phyloP scores from a whole-genome alignment of 805 yeast species.

The Metschnikowia reukaufii region DNA sequence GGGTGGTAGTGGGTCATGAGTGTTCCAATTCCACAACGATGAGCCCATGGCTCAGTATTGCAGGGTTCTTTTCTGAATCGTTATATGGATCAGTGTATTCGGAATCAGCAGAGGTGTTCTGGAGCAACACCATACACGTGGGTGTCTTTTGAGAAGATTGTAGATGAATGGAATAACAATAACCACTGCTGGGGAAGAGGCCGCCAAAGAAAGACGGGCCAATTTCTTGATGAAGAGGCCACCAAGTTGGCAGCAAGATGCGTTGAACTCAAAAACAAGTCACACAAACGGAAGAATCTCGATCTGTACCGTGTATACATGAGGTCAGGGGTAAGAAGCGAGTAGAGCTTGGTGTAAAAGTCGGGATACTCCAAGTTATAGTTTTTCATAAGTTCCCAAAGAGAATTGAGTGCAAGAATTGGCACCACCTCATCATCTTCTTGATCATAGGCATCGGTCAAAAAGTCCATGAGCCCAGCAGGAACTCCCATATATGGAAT shows the following conservation, averaged over 20 bases:
- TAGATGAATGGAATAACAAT: constrained; percentile 87
- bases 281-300: constrained; percentile 83
- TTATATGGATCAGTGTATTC: constrained; percentile 64
- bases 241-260: constrained; percentile 81
- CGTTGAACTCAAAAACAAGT: constrained; percentile 79
- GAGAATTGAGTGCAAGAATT: constrained; percentile 80
- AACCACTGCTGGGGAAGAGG: constrained; percentile 89
- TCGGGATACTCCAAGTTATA: constrained; percentile 90
- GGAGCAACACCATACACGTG: constrained; percentile 87
- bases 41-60: constrained; percentile 79
- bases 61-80: constrained; percentile 66
- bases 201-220: constrained; percentile 68
- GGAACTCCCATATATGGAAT: constrained; percentile 82
- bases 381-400: constrained; percentile 78
- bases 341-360: constrained; percentile 79
- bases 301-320: constrained; percentile 80
- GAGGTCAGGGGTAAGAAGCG: constrained; percentile 70
- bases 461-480: constrained; percentile 84
- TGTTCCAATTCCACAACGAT: constrained; percentile 89
- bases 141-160: constrained; percentile 86
- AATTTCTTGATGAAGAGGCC: constrained; percentile 84
- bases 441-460: constrained; percentile 77
- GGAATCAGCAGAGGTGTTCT: constrained; percentile 39
- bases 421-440: constrained; percentile 52
- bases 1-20: constrained; percentile 88